A percentile compares a stretch with the other conserved stretches of the same genome.
Conservation (phyloP, 192 early-diverging fungal genomes). For the Blastocladiella britannica region DNA sequence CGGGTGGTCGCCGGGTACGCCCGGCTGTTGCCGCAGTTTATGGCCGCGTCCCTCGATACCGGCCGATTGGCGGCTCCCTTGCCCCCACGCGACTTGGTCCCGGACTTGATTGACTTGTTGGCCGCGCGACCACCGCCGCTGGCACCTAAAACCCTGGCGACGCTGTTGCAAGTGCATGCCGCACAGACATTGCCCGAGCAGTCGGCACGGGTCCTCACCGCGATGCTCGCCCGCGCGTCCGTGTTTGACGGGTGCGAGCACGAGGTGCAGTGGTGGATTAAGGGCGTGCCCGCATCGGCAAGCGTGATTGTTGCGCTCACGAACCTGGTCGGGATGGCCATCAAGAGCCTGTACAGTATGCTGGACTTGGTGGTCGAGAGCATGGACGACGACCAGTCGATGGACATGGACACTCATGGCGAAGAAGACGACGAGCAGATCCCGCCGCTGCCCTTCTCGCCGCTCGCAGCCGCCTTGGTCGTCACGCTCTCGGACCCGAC, state of each 20-base stretch:
- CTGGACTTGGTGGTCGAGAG: neutral
- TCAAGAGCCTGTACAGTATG: neutral
- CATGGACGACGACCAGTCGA: neutral
- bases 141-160: neutral
- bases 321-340: neutral
- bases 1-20: neutral
- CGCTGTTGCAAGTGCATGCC: neutral
- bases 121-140: neutral
- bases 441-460: too few relatives aligned
- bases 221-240: neutral
- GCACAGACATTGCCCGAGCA: neutral
- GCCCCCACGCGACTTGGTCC: neutral
- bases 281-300: neutral
- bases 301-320: neutral
- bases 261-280: neutral
- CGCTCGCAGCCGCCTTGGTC: too few relatives aligned
- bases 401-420: too few relatives aligned
- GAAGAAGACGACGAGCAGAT: too few relatives aligned
- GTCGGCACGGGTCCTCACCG: neutral
- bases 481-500: too few relatives aligned
- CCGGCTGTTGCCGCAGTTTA: neutral
- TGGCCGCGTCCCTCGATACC: neutral
- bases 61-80: neutral
- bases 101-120: neutral
- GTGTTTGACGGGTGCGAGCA: neutral